A percentile compares a stretch with the other conserved stretches of the same genome.
phyloP scores from a whole-genome alignment of 148 eudicot species.

The Vaccinium macrocarpon region DNA sequence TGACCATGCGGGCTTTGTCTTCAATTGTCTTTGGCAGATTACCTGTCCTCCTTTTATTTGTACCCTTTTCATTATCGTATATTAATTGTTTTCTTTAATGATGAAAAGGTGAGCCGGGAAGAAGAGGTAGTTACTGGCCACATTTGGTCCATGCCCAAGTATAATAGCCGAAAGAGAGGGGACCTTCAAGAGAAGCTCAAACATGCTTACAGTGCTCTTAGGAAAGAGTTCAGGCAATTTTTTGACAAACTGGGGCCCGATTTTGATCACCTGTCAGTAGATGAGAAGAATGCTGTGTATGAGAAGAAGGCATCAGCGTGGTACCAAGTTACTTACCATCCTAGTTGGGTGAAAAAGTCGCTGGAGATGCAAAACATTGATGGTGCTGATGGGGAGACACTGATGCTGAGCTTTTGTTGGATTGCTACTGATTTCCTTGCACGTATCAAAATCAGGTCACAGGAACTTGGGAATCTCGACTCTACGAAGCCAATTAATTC shows the following conservation, averaged over 20 bases:
- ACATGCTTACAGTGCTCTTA: slow-evolving; percentile 68
- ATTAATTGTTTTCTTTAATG: background rate
- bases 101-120: slow-evolving; percentile 59
- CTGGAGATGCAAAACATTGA: slow-evolving; percentile 48
- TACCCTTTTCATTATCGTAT: background rate
- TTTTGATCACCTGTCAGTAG: slow-evolving; percentile 34
- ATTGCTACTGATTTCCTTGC: slow-evolving; percentile 66
- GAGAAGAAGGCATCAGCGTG: slow-evolving; percentile 93
- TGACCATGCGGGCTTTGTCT: slow-evolving; percentile 23
- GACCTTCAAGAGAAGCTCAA: slow-evolving; percentile 84
- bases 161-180: slow-evolving; percentile 61
- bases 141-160: slow-evolving; percentile 86
- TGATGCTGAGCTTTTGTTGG: slow-evolving; percentile 42
- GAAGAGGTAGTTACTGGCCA: slow-evolving; percentile 91
- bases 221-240: slow-evolving; percentile 66
- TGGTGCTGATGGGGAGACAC: slow-evolving; percentile 28
- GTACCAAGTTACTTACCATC: slow-evolving; percentile 81
- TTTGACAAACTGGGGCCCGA: slow-evolving; percentile 53
- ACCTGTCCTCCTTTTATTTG: background rate
- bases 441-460: slow-evolving; percentile 54
- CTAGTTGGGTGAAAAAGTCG: slow-evolving; percentile 46
- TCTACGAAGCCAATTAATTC: slow-evolving; percentile 58
- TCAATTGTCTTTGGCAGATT: background rate
- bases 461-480: slow-evolving; percentile 22
- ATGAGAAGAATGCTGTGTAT: slow-evolving; percentile 54